Evolutionary conservation across 1,139 yeast species (phyloP), one percentile per base, ranked within the genome.

Genomic region (Kluyveromyces sp.): DNA sequence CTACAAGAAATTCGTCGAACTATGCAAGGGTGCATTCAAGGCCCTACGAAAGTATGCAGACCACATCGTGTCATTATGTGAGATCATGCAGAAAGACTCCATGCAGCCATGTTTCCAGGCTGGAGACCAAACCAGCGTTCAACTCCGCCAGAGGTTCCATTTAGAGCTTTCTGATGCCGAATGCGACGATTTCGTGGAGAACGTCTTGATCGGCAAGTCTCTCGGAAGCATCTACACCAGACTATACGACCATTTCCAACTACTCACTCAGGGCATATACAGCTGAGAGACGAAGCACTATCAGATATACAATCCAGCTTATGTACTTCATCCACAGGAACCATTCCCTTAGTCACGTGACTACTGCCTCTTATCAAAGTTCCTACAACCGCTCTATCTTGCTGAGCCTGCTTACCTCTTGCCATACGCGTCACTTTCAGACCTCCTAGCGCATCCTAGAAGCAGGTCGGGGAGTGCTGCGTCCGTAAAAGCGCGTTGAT

Each of bases 191-290:
- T 89, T 81, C 63, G 95, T 89, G 9, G 97, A 87, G 46, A 76
- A 67, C 46, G 66, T 71, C 8, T 68, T 92, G 51, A 82, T 92
- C 26, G 84, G 77, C 28, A 88, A 83, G 64, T 85, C 96, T 57
- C 55, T 83, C 45, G 94, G 95, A n/a, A 85, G 92, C 56, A 74
- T 86, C 52, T 92, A 88, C 64, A 92, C 98, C 0, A 71, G 96
- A 52, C 68, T 92, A 33, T 92, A 92, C 59, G 98, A 92, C 61
- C 97, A 89, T 63, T 92, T 84, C 67, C 98, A 92, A 66, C 68
- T 92, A 63, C 67, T 88, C 41, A 88, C 97, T 0, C 98, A 92
- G 64, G 98, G 98, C 35, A 92, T 89, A 22, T 88, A 86, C 61
- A 81, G 83, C 56, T 79, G 46, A 20, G 4, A 35, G n/a, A n/a